These are phyloP conservation scores for Melaleuca quinquenervia DNA, from an alignment of 345 rosid genomes.

Conservation along the genomic window DNA sequence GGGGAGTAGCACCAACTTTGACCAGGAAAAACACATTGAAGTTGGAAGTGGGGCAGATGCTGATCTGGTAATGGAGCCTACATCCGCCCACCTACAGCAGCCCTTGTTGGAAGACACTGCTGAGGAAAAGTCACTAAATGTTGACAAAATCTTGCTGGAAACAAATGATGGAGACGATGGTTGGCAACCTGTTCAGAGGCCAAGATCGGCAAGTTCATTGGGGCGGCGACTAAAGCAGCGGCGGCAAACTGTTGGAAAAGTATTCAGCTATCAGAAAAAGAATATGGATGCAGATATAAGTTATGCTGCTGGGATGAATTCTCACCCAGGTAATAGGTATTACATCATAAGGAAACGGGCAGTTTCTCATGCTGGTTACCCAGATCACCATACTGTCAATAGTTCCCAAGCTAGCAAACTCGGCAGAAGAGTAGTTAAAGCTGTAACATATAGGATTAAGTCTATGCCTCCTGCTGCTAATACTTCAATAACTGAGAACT, in stretches of 20 bases:
- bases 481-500: slow-evolving; percentile 19
- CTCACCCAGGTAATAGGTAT: slow-evolving; percentile 48
- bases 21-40: slow-evolving; percentile 20
- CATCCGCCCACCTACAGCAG: slow-evolving; percentile 26
- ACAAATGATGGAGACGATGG: slow-evolving; percentile 78
- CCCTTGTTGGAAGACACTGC: slow-evolving; percentile 30
- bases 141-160: slow-evolving; percentile 26
- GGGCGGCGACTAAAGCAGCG: slow-evolving; percentile 79
- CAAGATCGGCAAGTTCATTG: slow-evolving; percentile 61
- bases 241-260: slow-evolving; percentile 67
- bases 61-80: slow-evolving; percentile 28
- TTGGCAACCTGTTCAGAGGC: slow-evolving; percentile 97
- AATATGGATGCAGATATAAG: slow-evolving; percentile 42
- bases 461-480: slow-evolving; percentile 41
- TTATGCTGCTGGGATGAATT: slow-evolving; percentile 34
- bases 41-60: slow-evolving; percentile 8
- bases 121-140: slow-evolving; percentile 20
- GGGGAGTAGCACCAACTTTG: slow-evolving; percentile 16
- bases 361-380: slow-evolving; percentile 49
- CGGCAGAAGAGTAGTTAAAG: slow-evolving; percentile 69
- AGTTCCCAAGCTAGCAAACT: slow-evolving; percentile 56
- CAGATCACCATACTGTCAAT: slow-evolving; percentile 39
- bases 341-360: slow-evolving; percentile 62
- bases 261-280: slow-evolving; percentile 64
- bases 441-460: slow-evolving; percentile 82